These are phyloP conservation scores for Coniella lustricola DNA, from an alignment of 2,329 filamentous ascomycete species.

Conservation along the genomic window DNA sequence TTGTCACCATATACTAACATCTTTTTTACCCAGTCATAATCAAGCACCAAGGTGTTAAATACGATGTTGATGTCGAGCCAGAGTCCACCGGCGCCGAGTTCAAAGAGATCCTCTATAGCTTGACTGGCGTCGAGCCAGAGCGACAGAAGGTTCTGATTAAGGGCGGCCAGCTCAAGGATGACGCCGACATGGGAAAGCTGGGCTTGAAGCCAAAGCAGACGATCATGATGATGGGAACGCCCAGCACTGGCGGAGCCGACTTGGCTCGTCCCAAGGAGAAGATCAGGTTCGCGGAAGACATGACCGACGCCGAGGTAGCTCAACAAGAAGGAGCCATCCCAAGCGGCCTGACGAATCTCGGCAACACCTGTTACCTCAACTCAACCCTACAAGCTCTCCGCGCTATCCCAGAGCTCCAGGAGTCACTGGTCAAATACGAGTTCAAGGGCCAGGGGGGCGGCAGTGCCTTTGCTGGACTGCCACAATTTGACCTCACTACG, in stretches of 20 bases:
- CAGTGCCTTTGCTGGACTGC: slow-evolving; percentile 22
- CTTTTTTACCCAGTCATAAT: slow-evolving; percentile 60
- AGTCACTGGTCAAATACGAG: slow-evolving; percentile 60
- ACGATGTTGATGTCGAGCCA: slow-evolving; percentile 87
- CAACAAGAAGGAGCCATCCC: slow-evolving; percentile 77
- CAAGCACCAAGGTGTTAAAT: slow-evolving; percentile 92
- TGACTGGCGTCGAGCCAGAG: slow-evolving; percentile 93
- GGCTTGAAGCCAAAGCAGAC: slow-evolving; percentile 78
- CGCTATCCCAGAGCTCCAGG: slow-evolving; percentile 83
- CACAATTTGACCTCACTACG: slow-evolving; percentile 65
- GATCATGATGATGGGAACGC: slow-evolving; percentile 96
- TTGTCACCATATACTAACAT: slow-evolving; percentile 19
- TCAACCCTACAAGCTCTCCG: slow-evolving; percentile 89
- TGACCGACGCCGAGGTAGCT: slow-evolving; percentile 90
- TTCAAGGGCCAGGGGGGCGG: slow-evolving; percentile 33
- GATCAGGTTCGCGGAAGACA: slow-evolving; percentile 90
- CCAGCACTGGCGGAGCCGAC: slow-evolving; percentile 55
- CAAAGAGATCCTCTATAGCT: slow-evolving; percentile 90
- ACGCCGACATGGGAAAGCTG: slow-evolving; percentile 76
- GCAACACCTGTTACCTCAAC: slow-evolving; percentile 98
- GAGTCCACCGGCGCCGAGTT: slow-evolving; percentile 81
- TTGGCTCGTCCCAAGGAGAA: slow-evolving; percentile 70
- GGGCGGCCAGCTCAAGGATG: slow-evolving; percentile 91
- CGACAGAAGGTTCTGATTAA: slow-evolving; percentile 95
- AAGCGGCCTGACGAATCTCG: slow-evolving; percentile 81